These are phyloP conservation scores for Annulohypoxylon moriforme DNA, from an alignment of 495 filamentous ascomycete species.

Conservation along the genomic window DNA sequence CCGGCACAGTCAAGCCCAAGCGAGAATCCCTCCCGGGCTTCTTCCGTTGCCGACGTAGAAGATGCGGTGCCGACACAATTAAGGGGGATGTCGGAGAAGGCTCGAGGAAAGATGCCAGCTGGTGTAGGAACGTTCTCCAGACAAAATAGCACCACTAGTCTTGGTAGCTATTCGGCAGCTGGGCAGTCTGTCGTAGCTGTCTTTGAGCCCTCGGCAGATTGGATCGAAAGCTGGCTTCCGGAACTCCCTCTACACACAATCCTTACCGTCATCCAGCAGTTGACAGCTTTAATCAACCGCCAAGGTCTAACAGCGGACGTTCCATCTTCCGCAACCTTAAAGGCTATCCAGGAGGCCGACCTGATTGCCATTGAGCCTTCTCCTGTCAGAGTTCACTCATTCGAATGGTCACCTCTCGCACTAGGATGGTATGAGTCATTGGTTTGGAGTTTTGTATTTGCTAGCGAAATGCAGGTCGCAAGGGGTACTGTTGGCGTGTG, in stretches of 20 bases:
- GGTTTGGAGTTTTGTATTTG: constrained; percentile 96
- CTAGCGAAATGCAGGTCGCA: constrained; percentile 85
- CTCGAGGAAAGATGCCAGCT: constrained; percentile 95
- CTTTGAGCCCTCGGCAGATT: constrained; percentile 80
- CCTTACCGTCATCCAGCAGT: constrained; percentile 78
- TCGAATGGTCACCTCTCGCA: constrained; percentile 93
- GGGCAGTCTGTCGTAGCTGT: constrained; percentile 61
- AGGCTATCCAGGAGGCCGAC: constrained; percentile 55
- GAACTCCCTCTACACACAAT: constrained; percentile 92
- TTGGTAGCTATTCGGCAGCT: constrained; percentile 72
- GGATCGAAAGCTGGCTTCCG: constrained; percentile 96
- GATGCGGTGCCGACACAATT: constrained; percentile 88
- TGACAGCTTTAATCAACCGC: constrained; percentile 61
- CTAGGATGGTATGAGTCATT: constrained; percentile 97
- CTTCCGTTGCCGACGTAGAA: constrained; percentile 79
- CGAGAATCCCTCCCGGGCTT: constrained; percentile 73
- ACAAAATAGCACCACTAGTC: constrained; percentile 89
- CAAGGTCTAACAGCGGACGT: constrained; percentile 52
- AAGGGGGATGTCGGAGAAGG: constrained; percentile 98
- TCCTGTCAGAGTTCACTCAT: constrained; percentile 82
- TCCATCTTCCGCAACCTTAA: constrained; percentile 50
- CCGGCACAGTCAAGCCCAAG: constrained; percentile 79
- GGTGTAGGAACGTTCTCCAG: constrained; percentile 84
- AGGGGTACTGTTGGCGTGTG: constrained; percentile 94
- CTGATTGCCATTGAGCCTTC: constrained; percentile 76